Conservation (phyloP, 306 rosid species). For the Elaeagnus macrophylla region DNA sequence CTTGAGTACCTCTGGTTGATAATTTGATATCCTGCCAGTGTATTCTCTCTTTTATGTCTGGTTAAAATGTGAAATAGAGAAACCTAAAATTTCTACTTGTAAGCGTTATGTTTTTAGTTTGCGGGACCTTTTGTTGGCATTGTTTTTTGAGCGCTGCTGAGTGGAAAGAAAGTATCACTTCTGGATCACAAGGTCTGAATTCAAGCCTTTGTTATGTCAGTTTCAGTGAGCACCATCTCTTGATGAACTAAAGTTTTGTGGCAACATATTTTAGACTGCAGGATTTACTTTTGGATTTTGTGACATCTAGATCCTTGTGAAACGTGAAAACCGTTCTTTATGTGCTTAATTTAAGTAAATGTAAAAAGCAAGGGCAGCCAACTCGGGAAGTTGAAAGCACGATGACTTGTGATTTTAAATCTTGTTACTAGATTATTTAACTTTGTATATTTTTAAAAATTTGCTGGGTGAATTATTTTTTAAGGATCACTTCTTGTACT, state of each 20-base stretch:
- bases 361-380: neutral
- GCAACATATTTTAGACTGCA: neutral
- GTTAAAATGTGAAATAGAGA: no score
- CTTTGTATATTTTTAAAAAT: neutral
- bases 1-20: no score
- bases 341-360: neutral
- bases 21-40: no score
- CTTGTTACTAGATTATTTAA: neutral
- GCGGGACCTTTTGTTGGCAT: no score
- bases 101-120: no score
- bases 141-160: no score
- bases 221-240: neutral
- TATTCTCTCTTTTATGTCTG: no score
- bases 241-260: neutral
- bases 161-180: no score
- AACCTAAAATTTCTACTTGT: no score
- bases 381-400: neutral
- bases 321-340: neutral
- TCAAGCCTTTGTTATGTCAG: no score
- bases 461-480: conserved; percentile 7
- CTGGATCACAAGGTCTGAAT: no score
- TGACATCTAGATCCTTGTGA: neutral
- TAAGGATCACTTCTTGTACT: conserved; percentile 6
- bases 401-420: neutral
- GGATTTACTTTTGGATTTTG: neutral